Percentiles rank a stretch among this genome's conserved stretches.
phyloP scores from a whole-genome alignment of 495 filamentous ascomycete species.

The Daldinia bambusicola region DNA sequence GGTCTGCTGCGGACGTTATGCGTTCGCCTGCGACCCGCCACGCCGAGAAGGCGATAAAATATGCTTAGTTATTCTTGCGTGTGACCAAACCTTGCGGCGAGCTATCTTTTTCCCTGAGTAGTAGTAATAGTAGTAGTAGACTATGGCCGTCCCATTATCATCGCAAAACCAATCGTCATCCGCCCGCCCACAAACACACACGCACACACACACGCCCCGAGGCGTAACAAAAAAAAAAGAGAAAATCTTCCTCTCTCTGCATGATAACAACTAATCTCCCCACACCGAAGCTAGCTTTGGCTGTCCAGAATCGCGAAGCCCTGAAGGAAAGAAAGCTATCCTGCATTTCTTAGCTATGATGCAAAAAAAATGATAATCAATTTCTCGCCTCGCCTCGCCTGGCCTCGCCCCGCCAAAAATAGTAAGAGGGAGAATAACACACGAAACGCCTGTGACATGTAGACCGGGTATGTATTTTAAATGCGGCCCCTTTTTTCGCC shows the following conservation, averaged over 20 bases:
- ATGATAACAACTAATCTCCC: slow-evolving; percentile 2
- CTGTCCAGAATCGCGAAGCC: slow-evolving; percentile 15
- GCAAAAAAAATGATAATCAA: slow-evolving; percentile 30
- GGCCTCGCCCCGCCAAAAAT: slow-evolving; percentile 1
- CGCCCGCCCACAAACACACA: slow-evolving; percentile 2
- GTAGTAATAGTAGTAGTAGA: slow-evolving; percentile 20
- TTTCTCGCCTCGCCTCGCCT: slow-evolving; percentile 35
- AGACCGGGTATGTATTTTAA: slow-evolving; percentile 42
- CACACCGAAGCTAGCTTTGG: background rate
- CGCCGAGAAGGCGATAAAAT: slow-evolving; percentile 16
- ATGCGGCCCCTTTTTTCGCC: slow-evolving; percentile 39
- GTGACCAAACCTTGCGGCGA: slow-evolving; percentile 37
- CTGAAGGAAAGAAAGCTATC: slow-evolving; percentile 27
- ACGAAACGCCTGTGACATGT: slow-evolving; percentile 41
- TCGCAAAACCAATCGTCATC: slow-evolving; percentile 25
- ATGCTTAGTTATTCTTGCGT: slow-evolving; percentile 12
- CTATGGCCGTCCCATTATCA: slow-evolving; percentile 27
- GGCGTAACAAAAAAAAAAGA: slow-evolving; percentile 18
- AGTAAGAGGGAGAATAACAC: slow-evolving; percentile 16
- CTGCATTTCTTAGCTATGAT: slow-evolving; percentile 38
- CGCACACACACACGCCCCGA: slow-evolving; percentile 4
- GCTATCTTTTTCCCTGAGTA: slow-evolving; percentile 20
- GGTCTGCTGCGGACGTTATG: slow-evolving; percentile 3
- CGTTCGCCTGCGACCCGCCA: slow-evolving; percentile 19
- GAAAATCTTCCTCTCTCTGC: background rate